phyloP scores from a whole-genome alignment of 2,329 filamentous ascomycete genomes.

The Pseudogymnoascus sp. region DNA sequence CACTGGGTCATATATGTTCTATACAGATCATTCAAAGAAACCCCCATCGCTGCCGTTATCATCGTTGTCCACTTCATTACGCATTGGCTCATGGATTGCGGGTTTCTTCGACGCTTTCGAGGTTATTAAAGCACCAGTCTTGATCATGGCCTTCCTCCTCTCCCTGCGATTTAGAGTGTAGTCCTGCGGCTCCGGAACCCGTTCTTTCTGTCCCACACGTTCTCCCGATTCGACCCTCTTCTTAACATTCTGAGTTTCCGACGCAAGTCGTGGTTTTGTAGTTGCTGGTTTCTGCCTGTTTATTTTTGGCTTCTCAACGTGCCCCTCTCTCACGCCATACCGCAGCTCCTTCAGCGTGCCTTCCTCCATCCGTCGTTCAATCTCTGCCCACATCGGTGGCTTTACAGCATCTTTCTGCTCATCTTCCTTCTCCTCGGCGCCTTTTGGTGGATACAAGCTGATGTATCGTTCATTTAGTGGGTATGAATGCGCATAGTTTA shows the following conservation, averaged over 20 bases:
- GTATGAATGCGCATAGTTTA: constrained; percentile 66
- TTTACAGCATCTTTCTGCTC: constrained; percentile 23
- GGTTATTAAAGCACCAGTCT: constrained; percentile 10
- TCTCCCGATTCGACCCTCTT: neutral
- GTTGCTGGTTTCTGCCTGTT: neutral
- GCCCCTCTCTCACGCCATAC: constrained; percentile 22
- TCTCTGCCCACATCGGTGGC: constrained; percentile 55
- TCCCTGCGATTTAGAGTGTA: constrained; percentile 18
- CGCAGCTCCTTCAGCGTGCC: constrained; percentile 32
- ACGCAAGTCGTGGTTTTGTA: constrained; percentile 10
- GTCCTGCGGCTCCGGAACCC: constrained; percentile 11
- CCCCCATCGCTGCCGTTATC: constrained; percentile 46
- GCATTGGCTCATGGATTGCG: constrained; percentile 16
- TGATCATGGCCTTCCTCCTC: constrained; percentile 29
- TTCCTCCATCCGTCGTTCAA: constrained; percentile 56
- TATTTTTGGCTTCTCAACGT: constrained; percentile 22
- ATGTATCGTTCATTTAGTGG: constrained; percentile 65
- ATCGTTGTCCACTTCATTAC: constrained; percentile 19
- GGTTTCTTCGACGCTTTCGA: constrained; percentile 23
- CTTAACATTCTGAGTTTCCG: constrained; percentile 1
- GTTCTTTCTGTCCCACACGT: constrained; percentile 14
- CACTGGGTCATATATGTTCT: constrained; percentile 18
- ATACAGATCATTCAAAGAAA: constrained; percentile 43
- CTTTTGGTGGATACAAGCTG: constrained; percentile 46
- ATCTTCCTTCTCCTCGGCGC: constrained; percentile 29